These are phyloP conservation scores for Chlamydomonas sphaeroides DNA, from an alignment of 139 green algal species.

Conservation along the genomic window DNA sequence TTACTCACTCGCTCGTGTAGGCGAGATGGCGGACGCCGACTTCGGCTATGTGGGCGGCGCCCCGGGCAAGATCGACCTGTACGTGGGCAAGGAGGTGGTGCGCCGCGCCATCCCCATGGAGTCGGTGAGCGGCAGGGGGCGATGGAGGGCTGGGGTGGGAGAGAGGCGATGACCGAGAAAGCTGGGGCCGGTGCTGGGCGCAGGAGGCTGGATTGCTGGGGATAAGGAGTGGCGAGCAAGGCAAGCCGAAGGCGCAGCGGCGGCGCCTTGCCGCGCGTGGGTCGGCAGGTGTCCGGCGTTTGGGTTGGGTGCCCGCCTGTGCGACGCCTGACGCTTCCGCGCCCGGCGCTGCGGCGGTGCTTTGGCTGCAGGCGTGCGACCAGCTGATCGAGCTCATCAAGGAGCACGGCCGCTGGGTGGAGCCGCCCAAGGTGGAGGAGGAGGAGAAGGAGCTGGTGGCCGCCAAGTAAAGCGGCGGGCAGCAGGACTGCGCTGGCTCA, in stretches of 20 bases:
- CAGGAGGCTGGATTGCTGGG: background rate
- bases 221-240: no score
- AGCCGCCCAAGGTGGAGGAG: conserved; percentile 50
- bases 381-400: conserved; percentile 98
- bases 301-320: no score
- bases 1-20: no score
- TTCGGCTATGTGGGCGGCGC: conserved; percentile 94
- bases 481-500: no score
- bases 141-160: conserved; percentile 2
- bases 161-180: background rate
- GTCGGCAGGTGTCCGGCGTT: no score
- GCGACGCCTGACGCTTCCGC: no score
- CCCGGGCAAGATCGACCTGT: conserved; percentile 96
- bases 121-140: conserved; percentile 12
- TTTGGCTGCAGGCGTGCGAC: conserved; percentile 83
- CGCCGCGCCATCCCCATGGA: conserved; percentile 87
- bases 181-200: background rate
- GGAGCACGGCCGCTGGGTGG: conserved; percentile 91
- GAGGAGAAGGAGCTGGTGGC: conserved; percentile 28
- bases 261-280: no score
- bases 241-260: no score
- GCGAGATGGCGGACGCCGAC: conserved; percentile 99
- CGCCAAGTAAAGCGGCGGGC: background rate
- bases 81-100: conserved; percentile 99
- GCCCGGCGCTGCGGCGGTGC: no score